Conservation (phyloP, 306 rosid species). For the Leucaena leucocephala region DNA sequence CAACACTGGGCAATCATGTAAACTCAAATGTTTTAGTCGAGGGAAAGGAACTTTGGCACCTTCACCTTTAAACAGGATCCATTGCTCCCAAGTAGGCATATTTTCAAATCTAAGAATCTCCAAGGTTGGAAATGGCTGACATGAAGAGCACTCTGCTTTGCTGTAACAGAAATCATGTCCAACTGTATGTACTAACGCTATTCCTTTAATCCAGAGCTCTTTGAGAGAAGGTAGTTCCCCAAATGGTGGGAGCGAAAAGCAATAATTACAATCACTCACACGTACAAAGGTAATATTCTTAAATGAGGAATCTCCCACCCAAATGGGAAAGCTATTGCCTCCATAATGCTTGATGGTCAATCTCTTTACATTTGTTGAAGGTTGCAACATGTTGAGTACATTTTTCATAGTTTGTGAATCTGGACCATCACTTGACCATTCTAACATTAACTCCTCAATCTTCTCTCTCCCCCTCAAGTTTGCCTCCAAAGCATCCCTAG, state of each 20-base stretch:
- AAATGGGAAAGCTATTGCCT: constrained; percentile 1
- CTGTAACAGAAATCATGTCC: background rate
- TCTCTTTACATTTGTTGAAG: constrained; percentile 18
- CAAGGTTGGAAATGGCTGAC: constrained; percentile 16
- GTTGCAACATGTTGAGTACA: constrained; percentile 27
- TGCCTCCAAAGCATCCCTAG: constrained; percentile 2
- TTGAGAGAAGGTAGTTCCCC: constrained; percentile 26
- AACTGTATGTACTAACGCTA: too few relatives aligned
- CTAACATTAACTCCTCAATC: constrained; percentile 8
- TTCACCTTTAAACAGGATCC: background rate
- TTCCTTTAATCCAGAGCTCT: background rate
- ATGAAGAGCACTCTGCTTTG: background rate
- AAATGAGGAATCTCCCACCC: constrained; percentile 23
- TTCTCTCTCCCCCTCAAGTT: background rate
- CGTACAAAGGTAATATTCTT: background rate
- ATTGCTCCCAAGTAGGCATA: background rate
- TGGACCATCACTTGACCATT: background rate
- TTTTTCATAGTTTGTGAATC: background rate
- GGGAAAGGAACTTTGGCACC: background rate
- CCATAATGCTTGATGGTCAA: background rate
- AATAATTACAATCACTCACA: constrained; percentile 9
- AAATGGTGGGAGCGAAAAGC: background rate
- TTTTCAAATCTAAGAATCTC: background rate
- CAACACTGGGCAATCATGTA: background rate
- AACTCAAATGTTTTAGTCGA: background rate